These are phyloP conservation scores for Leptographium lundbergii DNA, from an alignment of 2,329 filamentous ascomycete species.

Conservation along the genomic window DNA sequence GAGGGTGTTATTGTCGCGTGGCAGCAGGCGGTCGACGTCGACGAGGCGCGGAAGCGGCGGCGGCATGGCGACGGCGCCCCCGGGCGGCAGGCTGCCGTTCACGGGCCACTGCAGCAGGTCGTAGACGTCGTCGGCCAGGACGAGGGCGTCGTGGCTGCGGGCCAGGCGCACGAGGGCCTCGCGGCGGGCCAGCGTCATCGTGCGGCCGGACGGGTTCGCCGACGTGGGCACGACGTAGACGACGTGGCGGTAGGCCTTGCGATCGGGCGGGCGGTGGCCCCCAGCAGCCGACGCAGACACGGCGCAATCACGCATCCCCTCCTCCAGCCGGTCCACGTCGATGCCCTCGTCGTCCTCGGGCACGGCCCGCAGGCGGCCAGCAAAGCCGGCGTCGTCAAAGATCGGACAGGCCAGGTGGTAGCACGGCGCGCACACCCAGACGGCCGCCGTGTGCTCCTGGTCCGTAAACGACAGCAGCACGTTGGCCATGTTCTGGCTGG, in stretches of 20 bases:
- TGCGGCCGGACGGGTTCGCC: conserved; percentile 76
- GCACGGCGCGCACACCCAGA: conserved; percentile 73
- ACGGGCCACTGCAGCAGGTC: conserved; percentile 75
- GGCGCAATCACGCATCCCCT: too few relatives aligned
- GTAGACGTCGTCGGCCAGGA: conserved; percentile 87
- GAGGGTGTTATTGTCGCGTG: conserved; percentile 26
- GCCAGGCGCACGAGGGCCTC: conserved; percentile 62
- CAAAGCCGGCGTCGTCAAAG: conserved; percentile 70
- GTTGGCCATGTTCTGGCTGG: conserved; percentile 69
- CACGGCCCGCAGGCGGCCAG: conserved; percentile 50
- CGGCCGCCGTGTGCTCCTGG: conserved; percentile 55
- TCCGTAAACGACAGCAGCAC: conserved; percentile 73
- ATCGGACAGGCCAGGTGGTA: conserved; percentile 81
- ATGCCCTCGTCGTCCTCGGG: conserved; percentile 70
- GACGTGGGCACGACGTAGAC: conserved; percentile 85
- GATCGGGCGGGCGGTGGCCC: conserved; percentile 38
- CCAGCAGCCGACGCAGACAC: too few relatives aligned
- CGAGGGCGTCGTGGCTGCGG: conserved; percentile 64
- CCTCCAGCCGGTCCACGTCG: conserved; percentile 49
- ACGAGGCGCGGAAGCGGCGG: conserved; percentile 55
- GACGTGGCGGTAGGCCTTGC: conserved; percentile 74
- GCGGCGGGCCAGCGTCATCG: conserved; percentile 60
- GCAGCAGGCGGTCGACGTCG: conserved; percentile 61
- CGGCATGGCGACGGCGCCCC: conserved; percentile 20
- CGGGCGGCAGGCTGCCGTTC: neutral